Percentiles rank a stretch among this genome's conserved stretches.
These are phyloP conservation scores for Magnusiomyces clavatus DNA, from an alignment of 1,139 yeast genomes.

Conservation along the genomic window DNA sequence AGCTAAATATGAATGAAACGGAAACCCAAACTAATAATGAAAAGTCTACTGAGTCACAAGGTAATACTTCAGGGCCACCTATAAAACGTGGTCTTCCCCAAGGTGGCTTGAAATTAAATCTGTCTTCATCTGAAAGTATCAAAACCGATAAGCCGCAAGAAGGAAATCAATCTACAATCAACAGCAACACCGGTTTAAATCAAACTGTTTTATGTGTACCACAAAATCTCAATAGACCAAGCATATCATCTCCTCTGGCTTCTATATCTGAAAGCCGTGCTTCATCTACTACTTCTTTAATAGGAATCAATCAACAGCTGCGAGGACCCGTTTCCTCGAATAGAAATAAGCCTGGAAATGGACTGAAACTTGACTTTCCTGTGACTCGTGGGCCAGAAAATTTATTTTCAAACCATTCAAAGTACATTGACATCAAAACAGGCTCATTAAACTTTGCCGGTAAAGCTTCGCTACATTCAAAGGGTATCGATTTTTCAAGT, in stretches of 20 bases:
- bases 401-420: slow-evolving; percentile 69
- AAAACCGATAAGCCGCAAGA: slow-evolving; percentile 1
- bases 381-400: slow-evolving; percentile 11
- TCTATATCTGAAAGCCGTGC: slow-evolving; percentile 4
- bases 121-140: slow-evolving; percentile 6
- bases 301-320: slow-evolving; percentile 1
- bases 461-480: slow-evolving; percentile 82
- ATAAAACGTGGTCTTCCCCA: no score
- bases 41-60: no score
- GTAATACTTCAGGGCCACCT: no score
- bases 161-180: neutral
- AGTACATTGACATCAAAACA: slow-evolving; percentile 82
- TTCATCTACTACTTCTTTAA: neutral
- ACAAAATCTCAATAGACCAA: neutral
- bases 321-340: neutral
- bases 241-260: neutral
- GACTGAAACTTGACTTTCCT: neutral
- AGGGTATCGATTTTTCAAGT: slow-evolving; percentile 83
- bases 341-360: neutral
- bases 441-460: slow-evolving; percentile 91
- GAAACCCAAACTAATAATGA: no score
- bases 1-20: neutral
- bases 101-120: slow-evolving; percentile 18
- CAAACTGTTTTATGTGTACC: no score
- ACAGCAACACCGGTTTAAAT: neutral